Conservation (phyloP, 768 basidiomycete genomes). For the Naganishia friedmannii region DNA sequence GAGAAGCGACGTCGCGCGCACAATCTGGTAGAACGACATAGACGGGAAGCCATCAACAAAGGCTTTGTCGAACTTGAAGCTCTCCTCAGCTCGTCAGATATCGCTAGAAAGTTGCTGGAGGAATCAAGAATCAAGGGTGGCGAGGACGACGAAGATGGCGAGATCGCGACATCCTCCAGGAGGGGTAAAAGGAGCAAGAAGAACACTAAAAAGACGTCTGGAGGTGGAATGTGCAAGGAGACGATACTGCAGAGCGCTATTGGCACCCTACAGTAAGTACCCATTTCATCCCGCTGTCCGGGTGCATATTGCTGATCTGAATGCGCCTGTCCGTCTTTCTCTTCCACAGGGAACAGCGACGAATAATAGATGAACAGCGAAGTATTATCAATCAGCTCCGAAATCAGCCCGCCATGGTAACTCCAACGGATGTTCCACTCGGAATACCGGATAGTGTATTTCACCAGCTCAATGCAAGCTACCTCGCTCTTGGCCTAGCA, state of each 20-base stretch:
- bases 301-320: not conserved
- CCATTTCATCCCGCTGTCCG: not conserved
- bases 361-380: slow-evolving; percentile 21
- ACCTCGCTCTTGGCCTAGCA: slow-evolving; percentile 6
- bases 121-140: slow-evolving; percentile 11
- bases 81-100: slow-evolving; percentile 9
- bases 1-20: slow-evolving; percentile 20
- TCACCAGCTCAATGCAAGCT: slow-evolving; percentile 8
- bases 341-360: slow-evolving; percentile 4
- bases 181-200: slow-evolving; percentile 23
- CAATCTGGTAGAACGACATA: slow-evolving; percentile 15
- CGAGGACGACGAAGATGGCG: slow-evolving; percentile 11
- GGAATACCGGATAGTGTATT: slow-evolving; percentile 20
- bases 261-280: not conserved
- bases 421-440: slow-evolving; percentile 3
- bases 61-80: slow-evolving; percentile 20
- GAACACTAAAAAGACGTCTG: slow-evolving; percentile 17
- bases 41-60: slow-evolving; percentile 21
- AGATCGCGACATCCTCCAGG: slow-evolving; percentile 3
- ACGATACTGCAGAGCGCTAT: slow-evolving; percentile 20
- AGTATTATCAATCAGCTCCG: slow-evolving; percentile 22
- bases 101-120: slow-evolving; percentile 7
- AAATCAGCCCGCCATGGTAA: not conserved
- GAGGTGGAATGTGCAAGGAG: slow-evolving; percentile 22
- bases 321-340: not conserved